These are phyloP conservation scores for Aethionema arabicum DNA, from an alignment of 345 rosid species.

Conservation along the genomic window DNA sequence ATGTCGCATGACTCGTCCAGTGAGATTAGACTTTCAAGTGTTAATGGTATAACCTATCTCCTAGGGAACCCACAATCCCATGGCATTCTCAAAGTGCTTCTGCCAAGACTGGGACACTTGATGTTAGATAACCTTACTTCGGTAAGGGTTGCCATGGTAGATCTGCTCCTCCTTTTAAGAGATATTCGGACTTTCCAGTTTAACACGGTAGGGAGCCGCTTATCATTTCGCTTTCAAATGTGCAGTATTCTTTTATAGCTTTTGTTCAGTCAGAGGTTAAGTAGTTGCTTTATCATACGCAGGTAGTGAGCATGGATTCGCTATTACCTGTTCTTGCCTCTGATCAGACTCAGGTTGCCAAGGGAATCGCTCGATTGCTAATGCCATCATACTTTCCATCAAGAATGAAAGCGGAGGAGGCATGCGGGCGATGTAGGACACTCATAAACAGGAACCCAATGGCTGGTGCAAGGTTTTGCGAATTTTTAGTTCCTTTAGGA, in stretches of 20 bases:
- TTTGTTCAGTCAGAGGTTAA: slow-evolving; percentile 13
- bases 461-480: slow-evolving; percentile 95
- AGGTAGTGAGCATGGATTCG: slow-evolving; percentile 75
- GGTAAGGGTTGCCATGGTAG: slow-evolving; percentile 60
- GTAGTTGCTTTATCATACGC: slow-evolving; percentile 30
- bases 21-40: slow-evolving; percentile 78
- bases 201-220: slow-evolving; percentile 57
- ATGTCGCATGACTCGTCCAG: slow-evolving; percentile 70
- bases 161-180: slow-evolving; percentile 71
- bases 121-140: slow-evolving; percentile 62
- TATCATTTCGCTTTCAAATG: slow-evolving; percentile 14
- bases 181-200: slow-evolving; percentile 76
- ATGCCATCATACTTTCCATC: slow-evolving; percentile 89
- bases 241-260: not conserved
- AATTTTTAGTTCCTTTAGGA: slow-evolving; percentile 62
- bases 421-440: slow-evolving; percentile 72
- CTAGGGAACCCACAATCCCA: slow-evolving; percentile 90
- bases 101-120: slow-evolving; percentile 75
- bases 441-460: slow-evolving; percentile 76
- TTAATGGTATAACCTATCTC: slow-evolving; percentile 79
- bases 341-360: slow-evolving; percentile 76
- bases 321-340: slow-evolving; percentile 61
- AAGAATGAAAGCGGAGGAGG: slow-evolving; percentile 63
- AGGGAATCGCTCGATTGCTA: slow-evolving; percentile 67
- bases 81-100: slow-evolving; percentile 84